A percentile compares a stretch with the other conserved stretches of the same genome.
Evolutionary conservation across 148 eudicot species (phyloP).

Genomic region (Cornus kousa): DNA sequence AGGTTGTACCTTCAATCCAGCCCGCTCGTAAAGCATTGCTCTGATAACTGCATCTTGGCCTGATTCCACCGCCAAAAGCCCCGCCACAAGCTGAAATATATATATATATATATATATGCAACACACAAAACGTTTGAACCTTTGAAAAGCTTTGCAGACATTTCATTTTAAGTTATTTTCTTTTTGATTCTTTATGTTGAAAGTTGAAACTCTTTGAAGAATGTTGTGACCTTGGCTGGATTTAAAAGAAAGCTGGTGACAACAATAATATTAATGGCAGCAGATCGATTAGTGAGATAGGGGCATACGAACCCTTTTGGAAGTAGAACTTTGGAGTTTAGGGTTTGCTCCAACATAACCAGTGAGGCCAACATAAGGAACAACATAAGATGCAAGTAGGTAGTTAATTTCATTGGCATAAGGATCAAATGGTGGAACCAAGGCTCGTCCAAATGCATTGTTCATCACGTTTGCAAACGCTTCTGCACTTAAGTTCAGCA

Average conservation of each 20-base stretch:
- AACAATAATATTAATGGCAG: too few species aligned
- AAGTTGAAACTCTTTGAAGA: too few species aligned
- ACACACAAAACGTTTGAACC: too few species aligned
- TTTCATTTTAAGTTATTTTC: too few species aligned
- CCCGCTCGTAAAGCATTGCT: conserved; percentile 53
- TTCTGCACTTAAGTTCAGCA: conserved; percentile 46
- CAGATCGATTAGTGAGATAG: too few species aligned
- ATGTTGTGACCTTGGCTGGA: too few species aligned
- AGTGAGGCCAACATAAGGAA: conserved; percentile 88
- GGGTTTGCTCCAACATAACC: conserved; percentile 85
- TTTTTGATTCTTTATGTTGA: too few species aligned
- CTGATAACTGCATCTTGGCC: conserved; percentile 92
- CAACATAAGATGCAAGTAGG: conserved; percentile 70
- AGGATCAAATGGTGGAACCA: conserved; percentile 75
- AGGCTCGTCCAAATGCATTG: conserved; percentile 48
- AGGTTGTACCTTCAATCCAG: conserved; percentile 44
- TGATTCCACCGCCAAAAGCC: conserved; percentile 75
- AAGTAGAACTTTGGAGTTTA: conserved; percentile 36
- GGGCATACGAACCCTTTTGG: conserved; percentile 42
- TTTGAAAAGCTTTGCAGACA: too few species aligned
- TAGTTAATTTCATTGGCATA: conserved; percentile 63
- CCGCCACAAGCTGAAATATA: conserved; percentile 63
- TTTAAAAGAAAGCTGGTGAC: too few species aligned
- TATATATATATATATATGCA: too few species aligned
- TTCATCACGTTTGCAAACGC: conserved; percentile 65